Conservation (phyloP, 106 monocot species). For the Ottelia alismoides region DNA sequence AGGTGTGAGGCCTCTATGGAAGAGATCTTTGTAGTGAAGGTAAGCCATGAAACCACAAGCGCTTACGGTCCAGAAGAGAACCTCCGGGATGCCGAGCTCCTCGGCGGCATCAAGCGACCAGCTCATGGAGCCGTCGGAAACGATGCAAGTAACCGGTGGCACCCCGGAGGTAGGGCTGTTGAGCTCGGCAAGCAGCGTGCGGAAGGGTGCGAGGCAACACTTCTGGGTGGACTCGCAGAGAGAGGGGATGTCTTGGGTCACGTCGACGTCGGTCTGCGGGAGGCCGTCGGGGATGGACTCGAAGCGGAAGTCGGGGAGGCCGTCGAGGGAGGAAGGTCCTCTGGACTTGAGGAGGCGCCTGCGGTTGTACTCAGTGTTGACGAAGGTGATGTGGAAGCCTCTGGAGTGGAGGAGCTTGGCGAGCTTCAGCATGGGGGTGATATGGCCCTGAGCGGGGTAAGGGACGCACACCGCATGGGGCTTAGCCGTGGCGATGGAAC, state of each 20-base stretch:
- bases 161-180: not conserved
- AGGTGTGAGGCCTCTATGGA: constrained; percentile 15
- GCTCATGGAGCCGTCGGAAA: constrained; percentile 21
- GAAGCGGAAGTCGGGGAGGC: constrained; percentile 6
- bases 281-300: constrained; percentile 21
- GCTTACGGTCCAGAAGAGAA: constrained; percentile 27
- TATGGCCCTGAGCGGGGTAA: constrained; percentile 1
- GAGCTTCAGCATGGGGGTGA: constrained; percentile 3
- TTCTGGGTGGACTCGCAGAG: constrained; percentile 6
- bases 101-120: constrained; percentile 14
- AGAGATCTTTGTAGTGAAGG: constrained; percentile 15
- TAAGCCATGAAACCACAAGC: constrained; percentile 26
- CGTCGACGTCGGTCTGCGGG: not conserved
- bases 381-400: no score
- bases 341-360: not conserved
- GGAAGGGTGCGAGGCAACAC: constrained; percentile 1
- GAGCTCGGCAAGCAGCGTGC: not conserved
- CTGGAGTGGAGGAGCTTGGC: no score
- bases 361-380: no score
- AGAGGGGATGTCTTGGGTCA: constrained; percentile 7
- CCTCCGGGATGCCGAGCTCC: constrained; percentile 19
- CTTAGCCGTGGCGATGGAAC: not conserved
- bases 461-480: constrained; percentile 4
- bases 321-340: not conserved
- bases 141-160: constrained; percentile 11